Evolutionary conservation across 768 basidiomycete species (phyloP), one percentile per base, ranked within the genome.

Genomic region (Psilocybe subaeruginosa): DNA sequence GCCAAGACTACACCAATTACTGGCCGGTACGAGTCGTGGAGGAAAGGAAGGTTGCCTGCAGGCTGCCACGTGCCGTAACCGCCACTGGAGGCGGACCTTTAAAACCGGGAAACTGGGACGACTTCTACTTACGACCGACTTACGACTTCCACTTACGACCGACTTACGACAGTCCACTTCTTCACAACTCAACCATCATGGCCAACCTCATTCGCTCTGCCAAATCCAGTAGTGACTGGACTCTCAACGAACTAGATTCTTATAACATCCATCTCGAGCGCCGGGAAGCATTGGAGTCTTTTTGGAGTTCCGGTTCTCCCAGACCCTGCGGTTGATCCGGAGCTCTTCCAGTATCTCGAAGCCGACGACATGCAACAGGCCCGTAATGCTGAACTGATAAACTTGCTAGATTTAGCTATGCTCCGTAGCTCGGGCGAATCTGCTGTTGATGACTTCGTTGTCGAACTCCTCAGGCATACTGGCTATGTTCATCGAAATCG

Each of bases 391-490:
- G 19, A 19, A 19, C 19, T 19, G 1, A 19, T 19, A 19, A 19
- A 19, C 19, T 19, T 19, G 19, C 58, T 77, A 27, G 69, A 76
- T 49, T 56, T 72, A 23, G 72, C 69, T 3, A 73, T 70, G 71
- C 35, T 43, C 8, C 53, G 64, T 11, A 27, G 53, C 0, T 14
- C 31, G 5, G 9, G 17, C 43, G 67, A 64, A 46, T 66, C 69
- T 3, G 70, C 72, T 19, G 75, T 76, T 4, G 61, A 35, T 61
- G 74, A 75, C 56, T 77, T 76, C 67, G 65, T 69, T 0, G 67
- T 72, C n/a, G 33, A 45, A 30, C 67, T 78, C 17, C 66, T 76
- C 45, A 54, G 62, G 43, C 8, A 48, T 19, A 35, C 72, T 48
- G 72, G 73, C 39, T 77, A 76, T 64, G 66, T 60, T 61, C 47